Evolutionary conservation across 129 eudicot genomes (phyloP), one percentile per base, ranked within the genome.

Genomic region (Ambrosia artemisiifolia): DNA sequence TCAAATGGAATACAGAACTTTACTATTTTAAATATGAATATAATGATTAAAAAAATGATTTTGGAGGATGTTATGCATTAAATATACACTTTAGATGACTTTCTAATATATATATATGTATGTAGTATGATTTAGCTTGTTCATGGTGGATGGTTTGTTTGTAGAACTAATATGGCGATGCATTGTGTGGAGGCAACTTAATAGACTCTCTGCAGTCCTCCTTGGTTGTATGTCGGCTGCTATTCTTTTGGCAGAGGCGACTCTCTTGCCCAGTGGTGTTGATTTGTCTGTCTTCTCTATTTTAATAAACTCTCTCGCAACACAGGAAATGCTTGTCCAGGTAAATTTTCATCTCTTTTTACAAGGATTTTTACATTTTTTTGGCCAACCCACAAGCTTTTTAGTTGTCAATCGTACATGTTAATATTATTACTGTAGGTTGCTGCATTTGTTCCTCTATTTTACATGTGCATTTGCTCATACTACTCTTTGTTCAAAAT

Each of bases 181-280:
- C 79, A 67, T 89, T 63, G 64, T 93, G 73, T 63, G 75, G 81
- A 87, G 79, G 83, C 95, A 87, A 79, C 72, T 93, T 33, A 73
- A 87, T 70, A 93, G 80, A 72, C 73, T 89, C 57, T 81, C 85
- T 70, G 92, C 95, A 12, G 75, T 85, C 56, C 63, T 93, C 80
- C 96, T 93, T 71, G 95, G 98, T 74, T 89, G 88, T 84, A 89
- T 93, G 96, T 93, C 98, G 32, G 98, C 69, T 14, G 95, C 98
- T 32, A 93, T 93, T 38, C 95, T 93, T 63, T 80, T 93, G 72
- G 98, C 98, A 28, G 98, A 89, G 82, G 98, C 98, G 48, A 93
- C 98, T n/a, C 74, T 93, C 76, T 84, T 93, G 78, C 87, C 92
- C 7, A 78, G 90, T 64, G 94, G 95, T 38, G 87, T 93, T 74